Evolutionary conservation across 2,329 filamentous ascomycete genomes (phyloP).

Genomic region (Sordariomycetes sp.): DNA sequence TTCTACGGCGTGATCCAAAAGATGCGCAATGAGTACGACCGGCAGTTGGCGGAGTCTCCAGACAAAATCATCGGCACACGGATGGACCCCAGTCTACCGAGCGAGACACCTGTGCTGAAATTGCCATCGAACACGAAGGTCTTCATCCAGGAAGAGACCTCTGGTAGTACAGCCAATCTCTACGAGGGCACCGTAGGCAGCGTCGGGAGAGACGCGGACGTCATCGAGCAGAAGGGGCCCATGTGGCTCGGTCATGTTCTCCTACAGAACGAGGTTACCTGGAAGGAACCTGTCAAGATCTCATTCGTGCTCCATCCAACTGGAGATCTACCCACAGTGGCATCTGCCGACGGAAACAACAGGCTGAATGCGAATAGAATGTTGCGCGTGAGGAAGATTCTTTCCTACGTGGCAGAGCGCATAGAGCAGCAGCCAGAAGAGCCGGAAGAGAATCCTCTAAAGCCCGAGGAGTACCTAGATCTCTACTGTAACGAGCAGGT

Average conservation of each 20-base stretch:
- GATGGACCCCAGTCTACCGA: slow-evolving; percentile 60
- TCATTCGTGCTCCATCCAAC: slow-evolving; percentile 83
- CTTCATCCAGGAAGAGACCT: slow-evolving; percentile 60
- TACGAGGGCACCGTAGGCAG: slow-evolving; percentile 82
- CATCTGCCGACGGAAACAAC: slow-evolving; percentile 71
- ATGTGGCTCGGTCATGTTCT: slow-evolving; percentile 90
- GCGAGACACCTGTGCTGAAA: slow-evolving; percentile 69
- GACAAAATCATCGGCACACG: slow-evolving; percentile 48
- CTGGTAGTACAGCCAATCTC: slow-evolving; percentile 67
- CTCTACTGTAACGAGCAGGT: slow-evolving; percentile 92
- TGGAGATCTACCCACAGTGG: slow-evolving; percentile 64
- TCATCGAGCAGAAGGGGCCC: slow-evolving; percentile 78
- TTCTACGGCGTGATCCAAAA: slow-evolving; percentile 65
- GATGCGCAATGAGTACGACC: slow-evolving; percentile 66
- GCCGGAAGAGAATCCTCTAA: slow-evolving; percentile 50
- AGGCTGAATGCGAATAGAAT: slow-evolving; percentile 94
- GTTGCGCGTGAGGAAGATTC: slow-evolving; percentile 89
- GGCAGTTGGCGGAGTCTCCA: slow-evolving; percentile 47
- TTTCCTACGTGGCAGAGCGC: slow-evolving; percentile 84
- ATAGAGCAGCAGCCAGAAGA: slow-evolving; percentile 66
- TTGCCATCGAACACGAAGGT: slow-evolving; percentile 58
- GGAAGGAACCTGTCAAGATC: slow-evolving; percentile 94
- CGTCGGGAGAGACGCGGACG: slow-evolving; percentile 67
- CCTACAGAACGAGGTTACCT: slow-evolving; percentile 69
- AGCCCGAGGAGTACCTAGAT: slow-evolving; percentile 88